Percentiles rank a stretch among this genome's conserved stretches.
These are phyloP conservation scores for Miscanthus lutarioriparius DNA, from an alignment of 176 grass and related monocot species.

Conservation along the genomic window DNA sequence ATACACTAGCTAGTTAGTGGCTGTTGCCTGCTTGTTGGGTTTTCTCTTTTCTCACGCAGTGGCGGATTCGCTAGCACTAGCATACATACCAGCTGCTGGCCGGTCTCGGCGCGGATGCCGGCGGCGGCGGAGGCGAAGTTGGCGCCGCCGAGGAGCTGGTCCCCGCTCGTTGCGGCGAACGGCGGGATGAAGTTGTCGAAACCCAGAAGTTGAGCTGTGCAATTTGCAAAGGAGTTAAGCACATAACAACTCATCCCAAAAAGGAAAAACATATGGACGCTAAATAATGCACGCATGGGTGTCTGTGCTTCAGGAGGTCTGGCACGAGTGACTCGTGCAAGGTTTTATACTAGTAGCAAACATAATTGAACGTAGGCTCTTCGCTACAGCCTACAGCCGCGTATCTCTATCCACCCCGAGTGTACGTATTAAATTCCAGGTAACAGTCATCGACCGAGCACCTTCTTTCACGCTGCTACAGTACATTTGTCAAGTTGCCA, in stretches of 20 bases:
- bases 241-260: too few relatives aligned
- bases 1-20: too few relatives aligned
- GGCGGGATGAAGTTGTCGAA: conserved; percentile 84
- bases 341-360: too few relatives aligned
- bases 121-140: conserved; percentile 98
- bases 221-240: neutral
- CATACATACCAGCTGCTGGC: conserved; percentile 58
- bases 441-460: conserved; percentile 23
- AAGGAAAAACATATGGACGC: too few relatives aligned
- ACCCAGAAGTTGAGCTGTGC: conserved; percentile 74
- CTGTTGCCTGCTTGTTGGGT: too few relatives aligned
- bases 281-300: too few relatives aligned
- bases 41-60: too few relatives aligned
- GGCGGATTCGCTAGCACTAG: too few relatives aligned
- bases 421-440: conserved; percentile 28
- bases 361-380: neutral
- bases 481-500: neutral
- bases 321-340: neutral
- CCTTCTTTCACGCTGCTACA: neutral
- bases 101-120: conserved; percentile 94
- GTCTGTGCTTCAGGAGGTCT: too few relatives aligned
- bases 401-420: neutral
- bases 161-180: conserved; percentile 53
- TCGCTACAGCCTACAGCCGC: neutral
- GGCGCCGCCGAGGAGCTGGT: conserved; percentile 72